Conservation (phyloP, 306 rosid genomes). For the Abrus pulchellus region DNA sequence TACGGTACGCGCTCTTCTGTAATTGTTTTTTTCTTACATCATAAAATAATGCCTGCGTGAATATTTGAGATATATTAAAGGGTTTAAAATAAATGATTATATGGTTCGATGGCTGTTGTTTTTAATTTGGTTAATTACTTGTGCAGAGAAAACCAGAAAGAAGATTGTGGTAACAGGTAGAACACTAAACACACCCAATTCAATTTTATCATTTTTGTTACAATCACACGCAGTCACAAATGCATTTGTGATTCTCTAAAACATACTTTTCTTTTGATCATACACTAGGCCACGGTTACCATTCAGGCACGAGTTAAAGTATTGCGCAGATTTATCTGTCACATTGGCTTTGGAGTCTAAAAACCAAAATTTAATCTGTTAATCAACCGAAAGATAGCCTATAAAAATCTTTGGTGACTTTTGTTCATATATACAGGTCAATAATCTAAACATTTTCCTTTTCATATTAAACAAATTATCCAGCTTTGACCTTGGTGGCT, state of each 20-base stretch:
- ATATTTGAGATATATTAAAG: not conserved
- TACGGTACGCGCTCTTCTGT: not conserved
- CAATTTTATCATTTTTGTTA: not conserved
- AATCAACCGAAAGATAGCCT: not conserved
- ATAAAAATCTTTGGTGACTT: not conserved
- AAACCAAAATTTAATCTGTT: not conserved
- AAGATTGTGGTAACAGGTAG: slow-evolving; percentile 33
- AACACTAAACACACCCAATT: not conserved
- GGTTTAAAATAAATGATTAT: not conserved
- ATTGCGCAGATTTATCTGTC: not conserved
- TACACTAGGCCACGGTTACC: not conserved
- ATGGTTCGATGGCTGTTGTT: not conserved
- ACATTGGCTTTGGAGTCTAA: not conserved
- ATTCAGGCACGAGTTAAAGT: not conserved
- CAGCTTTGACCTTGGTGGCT: not conserved
- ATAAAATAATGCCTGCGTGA: not conserved
- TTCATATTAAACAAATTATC: slow-evolving; percentile 7
- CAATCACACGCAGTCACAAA: not conserved
- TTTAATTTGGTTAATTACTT: not conserved
- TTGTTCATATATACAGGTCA: not conserved
- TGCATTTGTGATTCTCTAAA: not conserved
- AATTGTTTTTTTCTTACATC: not conserved
- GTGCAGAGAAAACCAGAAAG: slow-evolving; percentile 16
- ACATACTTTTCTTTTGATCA: not conserved
- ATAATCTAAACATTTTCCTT: not conserved